These are phyloP conservation scores for Amesomyces nigricolor DNA, from an alignment of 2,329 filamentous ascomycete species.

Conservation along the genomic window DNA sequence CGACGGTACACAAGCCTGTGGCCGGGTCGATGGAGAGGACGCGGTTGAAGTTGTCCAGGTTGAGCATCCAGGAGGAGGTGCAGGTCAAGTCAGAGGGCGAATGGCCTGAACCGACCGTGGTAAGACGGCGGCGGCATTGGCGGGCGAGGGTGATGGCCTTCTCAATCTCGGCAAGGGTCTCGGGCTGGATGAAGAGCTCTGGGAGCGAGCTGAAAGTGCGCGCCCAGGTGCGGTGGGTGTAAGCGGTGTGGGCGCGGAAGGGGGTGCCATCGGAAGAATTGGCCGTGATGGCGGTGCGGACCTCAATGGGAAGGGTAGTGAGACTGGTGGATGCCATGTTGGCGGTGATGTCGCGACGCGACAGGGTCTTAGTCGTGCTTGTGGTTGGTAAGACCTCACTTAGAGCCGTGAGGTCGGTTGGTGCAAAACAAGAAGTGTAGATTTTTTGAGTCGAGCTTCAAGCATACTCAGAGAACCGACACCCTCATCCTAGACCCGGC, in stretches of 20 bases:
- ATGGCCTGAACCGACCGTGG: slow-evolving; percentile 85
- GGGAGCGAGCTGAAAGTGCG: slow-evolving; percentile 84
- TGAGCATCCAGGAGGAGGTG: slow-evolving; percentile 90
- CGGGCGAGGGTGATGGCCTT: slow-evolving; percentile 77
- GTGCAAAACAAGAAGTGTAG: no score
- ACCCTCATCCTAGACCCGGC: background rate
- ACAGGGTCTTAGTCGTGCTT: no score
- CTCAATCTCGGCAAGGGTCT: slow-evolving; percentile 73
- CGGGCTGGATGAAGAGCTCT: slow-evolving; percentile 84
- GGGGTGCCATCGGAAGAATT: slow-evolving; percentile 44
- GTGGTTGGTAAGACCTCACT: no score
- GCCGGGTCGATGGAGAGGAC: slow-evolving; percentile 65
- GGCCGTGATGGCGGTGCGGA: slow-evolving; percentile 16
- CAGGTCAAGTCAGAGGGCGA: slow-evolving; percentile 89
- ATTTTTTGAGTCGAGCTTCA: no score
- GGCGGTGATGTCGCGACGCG: background rate
- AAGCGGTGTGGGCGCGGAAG: slow-evolving; percentile 67
- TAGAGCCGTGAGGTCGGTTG: no score
- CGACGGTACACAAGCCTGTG: slow-evolving; percentile 64
- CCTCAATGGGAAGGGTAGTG: slow-evolving; percentile 16
- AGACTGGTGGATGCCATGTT: slow-evolving; percentile 14
- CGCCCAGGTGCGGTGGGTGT: slow-evolving; percentile 90
- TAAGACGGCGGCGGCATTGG: slow-evolving; percentile 71
- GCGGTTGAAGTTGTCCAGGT: slow-evolving; percentile 75
- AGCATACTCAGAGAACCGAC: background rate